A percentile compares a stretch with the other conserved stretches of the same genome.
These are phyloP conservation scores for Alloascoidea hylecoeti DNA, from an alignment of 805 yeast species.

Conservation along the genomic window DNA sequence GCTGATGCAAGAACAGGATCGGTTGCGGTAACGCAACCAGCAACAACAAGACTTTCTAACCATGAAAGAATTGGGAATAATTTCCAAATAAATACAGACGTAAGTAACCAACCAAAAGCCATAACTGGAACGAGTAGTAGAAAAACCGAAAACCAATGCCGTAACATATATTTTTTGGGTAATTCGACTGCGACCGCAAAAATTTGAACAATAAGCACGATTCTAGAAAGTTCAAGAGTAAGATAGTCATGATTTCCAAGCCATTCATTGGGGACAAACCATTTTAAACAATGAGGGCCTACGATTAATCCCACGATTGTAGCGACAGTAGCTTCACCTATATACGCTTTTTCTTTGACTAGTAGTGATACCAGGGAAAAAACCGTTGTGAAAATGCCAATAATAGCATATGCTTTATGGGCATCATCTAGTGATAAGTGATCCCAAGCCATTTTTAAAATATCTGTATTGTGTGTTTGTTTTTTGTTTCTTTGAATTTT, in stretches of 20 bases:
- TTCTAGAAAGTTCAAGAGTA: slow-evolving; percentile 71
- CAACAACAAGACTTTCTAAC: slow-evolving; percentile 54
- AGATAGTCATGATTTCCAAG: slow-evolving; percentile 73
- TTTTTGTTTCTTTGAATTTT: too few species aligned
- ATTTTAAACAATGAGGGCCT: slow-evolving; percentile 74
- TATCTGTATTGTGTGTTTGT: too few species aligned
- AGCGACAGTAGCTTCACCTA: slow-evolving; percentile 89
- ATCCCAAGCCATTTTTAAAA: slow-evolving; percentile 2
- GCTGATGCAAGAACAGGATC: slow-evolving; percentile 95
- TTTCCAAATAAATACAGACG: slow-evolving; percentile 68
- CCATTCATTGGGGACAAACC: slow-evolving; percentile 81
- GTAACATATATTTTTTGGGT: slow-evolving; percentile 78
- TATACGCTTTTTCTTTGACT: slow-evolving; percentile 70
- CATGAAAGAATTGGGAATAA: slow-evolving; percentile 63
- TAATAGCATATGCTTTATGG: slow-evolving; percentile 78
- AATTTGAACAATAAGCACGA: slow-evolving; percentile 76
- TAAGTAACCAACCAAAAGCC: slow-evolving; percentile 82
- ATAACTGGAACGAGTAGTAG: slow-evolving; percentile 72
- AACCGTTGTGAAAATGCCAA: slow-evolving; percentile 69
- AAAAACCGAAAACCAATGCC: slow-evolving; percentile 68
- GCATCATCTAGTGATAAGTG: slow-evolving; percentile 36
- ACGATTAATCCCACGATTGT: slow-evolving; percentile 73
- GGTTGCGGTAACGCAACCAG: slow-evolving; percentile 89
- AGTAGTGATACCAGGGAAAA: slow-evolving; percentile 73
- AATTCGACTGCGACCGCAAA: slow-evolving; percentile 92